These are phyloP conservation scores for Leccinellum rugosiceps DNA, from an alignment of 768 basidiomycete species.

Conservation along the genomic window DNA sequence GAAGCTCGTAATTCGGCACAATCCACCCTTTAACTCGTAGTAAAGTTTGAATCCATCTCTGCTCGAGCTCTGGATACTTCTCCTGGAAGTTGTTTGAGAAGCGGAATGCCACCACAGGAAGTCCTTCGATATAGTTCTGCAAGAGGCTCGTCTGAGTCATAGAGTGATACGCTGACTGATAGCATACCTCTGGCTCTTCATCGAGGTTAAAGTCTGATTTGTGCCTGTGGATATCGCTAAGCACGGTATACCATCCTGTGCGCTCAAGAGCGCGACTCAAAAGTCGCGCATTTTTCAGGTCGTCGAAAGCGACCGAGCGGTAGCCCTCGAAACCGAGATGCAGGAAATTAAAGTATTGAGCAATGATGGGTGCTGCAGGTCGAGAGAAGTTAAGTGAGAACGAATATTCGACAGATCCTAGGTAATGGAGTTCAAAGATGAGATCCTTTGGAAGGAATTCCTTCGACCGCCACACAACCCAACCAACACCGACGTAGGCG, in stretches of 20 bases:
- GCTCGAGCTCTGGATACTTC: conserved; percentile 54
- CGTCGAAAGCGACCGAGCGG: conserved; percentile 43
- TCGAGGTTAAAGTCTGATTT: conserved; percentile 34
- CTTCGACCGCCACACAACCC: conserved; percentile 60
- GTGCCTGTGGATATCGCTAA: conserved; percentile 54
- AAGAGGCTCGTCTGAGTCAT: neutral
- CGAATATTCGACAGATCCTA: conserved; percentile 66
- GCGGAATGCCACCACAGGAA: conserved; percentile 52
- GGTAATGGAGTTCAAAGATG: conserved; percentile 59
- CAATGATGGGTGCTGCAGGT: conserved; percentile 58
- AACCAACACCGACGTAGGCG: conserved; percentile 57
- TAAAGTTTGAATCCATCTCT: conserved; percentile 53
- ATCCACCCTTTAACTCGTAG: conserved; percentile 52
- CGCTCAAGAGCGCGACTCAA: conserved; percentile 60
- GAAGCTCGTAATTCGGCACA: conserved; percentile 58
- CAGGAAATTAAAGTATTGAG: conserved; percentile 62
- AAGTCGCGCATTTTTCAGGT: conserved; percentile 62
- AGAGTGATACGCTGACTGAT: conserved; percentile 2
- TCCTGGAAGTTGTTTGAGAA: conserved; percentile 53
- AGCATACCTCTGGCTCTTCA: conserved; percentile 53
- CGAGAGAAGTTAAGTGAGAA: conserved; percentile 64
- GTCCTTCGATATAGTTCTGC: conserved; percentile 45
- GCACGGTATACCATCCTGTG: conserved; percentile 48
- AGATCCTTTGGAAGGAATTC: conserved; percentile 62
- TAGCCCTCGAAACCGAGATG: conserved; percentile 59